These are phyloP conservation scores for Diaporthe ampelina DNA, from an alignment of 2,329 filamentous ascomycete genomes.

Conservation along the genomic window DNA sequence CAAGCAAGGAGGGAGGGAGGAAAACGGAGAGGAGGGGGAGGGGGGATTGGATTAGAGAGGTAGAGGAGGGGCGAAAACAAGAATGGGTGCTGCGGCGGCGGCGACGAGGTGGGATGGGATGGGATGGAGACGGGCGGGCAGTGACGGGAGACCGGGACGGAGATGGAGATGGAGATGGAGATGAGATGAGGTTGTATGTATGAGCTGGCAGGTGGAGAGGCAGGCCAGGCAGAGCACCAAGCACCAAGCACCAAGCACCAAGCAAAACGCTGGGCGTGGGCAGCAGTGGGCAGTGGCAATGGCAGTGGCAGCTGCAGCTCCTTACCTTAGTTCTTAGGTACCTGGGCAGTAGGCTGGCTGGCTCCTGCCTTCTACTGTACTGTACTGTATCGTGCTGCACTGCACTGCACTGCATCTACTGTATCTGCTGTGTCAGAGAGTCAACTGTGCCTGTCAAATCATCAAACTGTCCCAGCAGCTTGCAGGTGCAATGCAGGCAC, in stretches of 20 bases:
- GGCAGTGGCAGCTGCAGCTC: no score
- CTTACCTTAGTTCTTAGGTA: no score
- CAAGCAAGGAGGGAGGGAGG: background rate
- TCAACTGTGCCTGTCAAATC: background rate
- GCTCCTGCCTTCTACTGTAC: no score
- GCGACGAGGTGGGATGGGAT: conserved; percentile 19
- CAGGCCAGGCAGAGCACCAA: background rate
- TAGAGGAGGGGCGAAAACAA: background rate
- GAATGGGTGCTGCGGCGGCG: background rate
- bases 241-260: no score
- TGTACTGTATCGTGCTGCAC: no score
- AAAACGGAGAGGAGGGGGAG: background rate
- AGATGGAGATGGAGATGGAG: background rate
- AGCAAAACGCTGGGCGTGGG: no score
- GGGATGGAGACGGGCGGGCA: background rate
- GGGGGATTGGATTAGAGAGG: background rate
- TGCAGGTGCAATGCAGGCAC: background rate
- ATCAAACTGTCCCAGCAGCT: conserved; percentile 12
- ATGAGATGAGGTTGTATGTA: conserved; percentile 25
- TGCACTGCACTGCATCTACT: no score
- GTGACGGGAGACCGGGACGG: background rate
- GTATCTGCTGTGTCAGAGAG: no score
- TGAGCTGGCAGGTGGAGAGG: conserved; percentile 38
- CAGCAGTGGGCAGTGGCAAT: background rate
- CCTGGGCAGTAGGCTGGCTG: no score